phyloP scores from a whole-genome alignment of 352 stramenopile genomes.

The Pythium myriotylum region DNA sequence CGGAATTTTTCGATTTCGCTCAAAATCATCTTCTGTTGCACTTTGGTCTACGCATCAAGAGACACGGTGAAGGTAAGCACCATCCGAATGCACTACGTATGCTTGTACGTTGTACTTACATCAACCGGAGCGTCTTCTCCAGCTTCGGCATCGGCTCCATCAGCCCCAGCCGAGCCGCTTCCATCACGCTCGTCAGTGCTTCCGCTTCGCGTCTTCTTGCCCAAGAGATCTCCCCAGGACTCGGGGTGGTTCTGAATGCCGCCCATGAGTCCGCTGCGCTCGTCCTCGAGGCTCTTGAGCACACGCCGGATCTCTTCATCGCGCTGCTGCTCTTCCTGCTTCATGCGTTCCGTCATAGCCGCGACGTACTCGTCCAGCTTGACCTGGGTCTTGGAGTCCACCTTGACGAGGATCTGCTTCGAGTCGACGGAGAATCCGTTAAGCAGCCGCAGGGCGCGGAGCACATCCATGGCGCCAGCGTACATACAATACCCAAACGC shows the following conservation, averaged over 20 bases:
- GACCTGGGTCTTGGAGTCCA: constrained; percentile 39
- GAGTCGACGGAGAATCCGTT: constrained; percentile 47
- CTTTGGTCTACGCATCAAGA: constrained; percentile 24
- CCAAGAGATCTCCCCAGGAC: constrained; percentile 37
- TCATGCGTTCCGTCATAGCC: constrained; percentile 29
- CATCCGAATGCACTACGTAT: no score
- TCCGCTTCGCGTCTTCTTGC: background rate
- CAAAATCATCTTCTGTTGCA: constrained; percentile 45
- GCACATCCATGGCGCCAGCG: constrained; percentile 31
- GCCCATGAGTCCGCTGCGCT: constrained; percentile 36
- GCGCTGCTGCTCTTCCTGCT: constrained; percentile 25
- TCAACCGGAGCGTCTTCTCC: constrained; percentile 14
- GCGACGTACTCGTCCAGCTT: constrained; percentile 37
- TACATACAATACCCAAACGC: constrained; percentile 57
- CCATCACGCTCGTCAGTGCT: background rate
- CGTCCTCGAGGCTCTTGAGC: constrained; percentile 36
- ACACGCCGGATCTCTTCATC: constrained; percentile 30
- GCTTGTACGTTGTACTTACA: no score
- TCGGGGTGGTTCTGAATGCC: constrained; percentile 41
- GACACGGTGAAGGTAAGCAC: no score
- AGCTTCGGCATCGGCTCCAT: background rate
- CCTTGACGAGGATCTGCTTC: constrained; percentile 46
- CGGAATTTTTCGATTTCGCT: constrained; percentile 52
- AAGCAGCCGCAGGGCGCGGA: constrained; percentile 49
- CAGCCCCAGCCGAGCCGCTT: background rate